Evolutionary conservation across 2,329 filamentous ascomycete species (phyloP).

Genomic region (Atkinsonella hypoxylon): DNA sequence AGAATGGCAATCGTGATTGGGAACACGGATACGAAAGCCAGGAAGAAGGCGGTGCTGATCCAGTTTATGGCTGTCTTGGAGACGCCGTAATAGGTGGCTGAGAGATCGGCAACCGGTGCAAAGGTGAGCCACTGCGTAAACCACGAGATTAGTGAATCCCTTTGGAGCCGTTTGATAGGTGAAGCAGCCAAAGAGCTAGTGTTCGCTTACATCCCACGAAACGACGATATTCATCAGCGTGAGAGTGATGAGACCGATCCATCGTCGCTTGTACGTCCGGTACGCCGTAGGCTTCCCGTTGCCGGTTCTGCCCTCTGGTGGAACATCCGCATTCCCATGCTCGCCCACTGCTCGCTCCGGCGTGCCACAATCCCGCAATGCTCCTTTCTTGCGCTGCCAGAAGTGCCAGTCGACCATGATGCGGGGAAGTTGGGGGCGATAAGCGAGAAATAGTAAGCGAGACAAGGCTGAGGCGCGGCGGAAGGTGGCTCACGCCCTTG

Average conservation of each 20-base stretch:
- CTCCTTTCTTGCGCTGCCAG: constrained; percentile 19
- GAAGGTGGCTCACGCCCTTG: no score
- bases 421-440: neutral
- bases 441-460: neutral
- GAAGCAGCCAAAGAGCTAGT: neutral
- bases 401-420: constrained; percentile 13
- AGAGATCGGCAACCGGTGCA: constrained; percentile 64
- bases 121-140: constrained; percentile 69
- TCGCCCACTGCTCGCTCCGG: constrained; percentile 12
- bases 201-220: constrained; percentile 76
- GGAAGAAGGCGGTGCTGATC: constrained; percentile 79
- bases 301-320: constrained; percentile 7
- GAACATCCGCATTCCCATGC: constrained; percentile 10
- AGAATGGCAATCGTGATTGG: constrained; percentile 67
- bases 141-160: neutral
- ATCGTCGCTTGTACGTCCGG: constrained; percentile 66
- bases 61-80: constrained; percentile 75
- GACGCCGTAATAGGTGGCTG: constrained; percentile 65
- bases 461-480: neutral
- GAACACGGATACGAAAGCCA: constrained; percentile 64
- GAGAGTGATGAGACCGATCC: constrained; percentile 76
- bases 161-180: no score
- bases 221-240: constrained; percentile 84
- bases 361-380: constrained; percentile 17
- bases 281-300: constrained; percentile 22